phyloP scores from a whole-genome alignment of 257 asterid species.

The Scutellaria barbata region DNA sequence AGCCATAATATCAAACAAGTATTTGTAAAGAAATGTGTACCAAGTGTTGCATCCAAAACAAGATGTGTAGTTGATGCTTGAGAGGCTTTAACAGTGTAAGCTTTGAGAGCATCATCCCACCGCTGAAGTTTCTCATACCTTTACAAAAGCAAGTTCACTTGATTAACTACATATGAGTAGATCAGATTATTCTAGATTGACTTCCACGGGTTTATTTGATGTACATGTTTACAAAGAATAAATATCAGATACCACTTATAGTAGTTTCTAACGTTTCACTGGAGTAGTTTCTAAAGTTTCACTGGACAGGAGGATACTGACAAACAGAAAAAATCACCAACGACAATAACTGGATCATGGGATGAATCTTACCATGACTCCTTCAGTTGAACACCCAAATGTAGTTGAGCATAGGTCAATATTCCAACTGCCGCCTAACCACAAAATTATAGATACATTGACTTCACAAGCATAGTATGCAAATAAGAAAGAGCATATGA shows the following conservation, averaged over 20 bases:
- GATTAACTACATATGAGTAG: slow-evolving; percentile 23
- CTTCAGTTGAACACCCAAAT: slow-evolving; percentile 92
- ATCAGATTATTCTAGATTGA: slow-evolving; percentile 6
- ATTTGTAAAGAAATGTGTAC: slow-evolving; percentile 50
- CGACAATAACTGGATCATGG: slow-evolving; percentile 20
- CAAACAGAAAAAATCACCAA: slow-evolving; percentile 23
- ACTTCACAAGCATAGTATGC: slow-evolving; percentile 26
- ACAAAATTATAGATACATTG: slow-evolving; percentile 33
- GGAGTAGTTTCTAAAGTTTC: slow-evolving; percentile 23
- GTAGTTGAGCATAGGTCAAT: slow-evolving; percentile 89
- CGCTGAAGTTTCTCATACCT: slow-evolving; percentile 99
- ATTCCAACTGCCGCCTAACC: slow-evolving; percentile 97
- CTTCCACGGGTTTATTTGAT: slow-evolving; percentile 8
- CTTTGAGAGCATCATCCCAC: slow-evolving; percentile 99
- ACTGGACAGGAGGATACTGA: neutral
- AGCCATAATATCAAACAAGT: slow-evolving; percentile 25
- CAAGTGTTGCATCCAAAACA: slow-evolving; percentile 95
- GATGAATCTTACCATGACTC: slow-evolving; percentile 83
- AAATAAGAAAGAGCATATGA: slow-evolving; percentile 23
- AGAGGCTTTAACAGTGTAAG: slow-evolving; percentile 90
- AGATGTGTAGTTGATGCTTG: slow-evolving; percentile 77
- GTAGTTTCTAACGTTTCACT: slow-evolving; percentile 11
- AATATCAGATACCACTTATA: slow-evolving; percentile 15
- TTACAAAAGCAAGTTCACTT: slow-evolving; percentile 36
- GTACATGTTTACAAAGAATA: slow-evolving; percentile 17